Evolutionary conservation across 2,329 filamentous ascomycete species (phyloP), one percentile per base, ranked within the genome.

Genomic region (Tolypocladium pustulatum): DNA sequence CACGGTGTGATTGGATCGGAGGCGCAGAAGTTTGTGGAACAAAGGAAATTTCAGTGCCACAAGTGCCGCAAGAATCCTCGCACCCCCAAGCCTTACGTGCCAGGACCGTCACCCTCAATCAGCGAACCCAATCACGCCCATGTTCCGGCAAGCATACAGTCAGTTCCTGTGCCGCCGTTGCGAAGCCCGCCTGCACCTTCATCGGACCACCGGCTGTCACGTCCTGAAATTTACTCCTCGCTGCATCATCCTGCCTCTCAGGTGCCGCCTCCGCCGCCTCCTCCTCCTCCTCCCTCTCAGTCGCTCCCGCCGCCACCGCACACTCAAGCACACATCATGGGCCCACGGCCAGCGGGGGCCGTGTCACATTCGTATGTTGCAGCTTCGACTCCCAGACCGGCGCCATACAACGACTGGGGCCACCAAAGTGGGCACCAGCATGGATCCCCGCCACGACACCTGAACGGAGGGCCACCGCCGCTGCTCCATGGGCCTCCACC

Each of bases 21-120:
- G 65, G 81, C 81, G 8, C 77, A 79, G 65, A 83, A 80, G 67
- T 85, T 84, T 66, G 75, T 83, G 51, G 79, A 81, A 57, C 82
- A 85, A 64, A 76, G 81, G 36, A 81, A 79, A 61, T 87, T 84
- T 63, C 87, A 91, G 71, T 92, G 89, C 66, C 89, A 92, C 72
- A 89, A 90, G 70, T 92, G 89, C 68, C 80, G 78, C 63, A 86
- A 83, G 67, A 69, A 72, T 36, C 80, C 80, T 59, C 77, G 76
- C 32, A 75, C 78, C 57, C 75, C 79, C 63, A 66, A 66, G 30
- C 62, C 68, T 13, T 67, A 69, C 22, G 59, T 59, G 12, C 60
- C 64, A 49, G 62, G 59, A 36, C 62, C 62, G 41, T 64, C 66
- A 22, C 60, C 66, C 25, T 57, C 63, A 20, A 54, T 59, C 17